Percentiles rank a stretch among this genome's conserved stretches.
Evolutionary conservation across 192 early-diverging fungal species (phyloP).

Genomic region (Backusella australiensis): DNA sequence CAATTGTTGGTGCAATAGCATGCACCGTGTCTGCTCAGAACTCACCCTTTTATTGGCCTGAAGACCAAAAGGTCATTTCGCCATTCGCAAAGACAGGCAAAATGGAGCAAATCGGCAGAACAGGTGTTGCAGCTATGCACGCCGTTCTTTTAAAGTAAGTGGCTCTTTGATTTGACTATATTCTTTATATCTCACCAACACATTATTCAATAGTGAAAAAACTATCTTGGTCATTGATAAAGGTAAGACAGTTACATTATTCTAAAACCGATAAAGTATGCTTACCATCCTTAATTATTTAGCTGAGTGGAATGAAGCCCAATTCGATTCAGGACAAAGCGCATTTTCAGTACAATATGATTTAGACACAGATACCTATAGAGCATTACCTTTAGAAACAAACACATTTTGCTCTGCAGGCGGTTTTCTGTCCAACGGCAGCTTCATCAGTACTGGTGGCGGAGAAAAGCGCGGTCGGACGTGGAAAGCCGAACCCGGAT

Average conservation of each 20-base stretch:
- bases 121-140: constrained; percentile 54
- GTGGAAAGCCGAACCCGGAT: constrained; percentile 37
- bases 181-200: background rate
- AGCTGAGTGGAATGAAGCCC: constrained; percentile 51
- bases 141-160: constrained; percentile 40
- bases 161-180: background rate
- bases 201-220: constrained; percentile 23
- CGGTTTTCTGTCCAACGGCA: constrained; percentile 53
- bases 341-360: constrained; percentile 50
- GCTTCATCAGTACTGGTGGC: constrained; percentile 52
- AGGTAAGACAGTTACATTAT: constrained; percentile 24
- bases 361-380: constrained; percentile 40
- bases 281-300: background rate
- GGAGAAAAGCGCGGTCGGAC: constrained; percentile 40
- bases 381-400: constrained; percentile 45
- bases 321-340: constrained; percentile 39
- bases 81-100: constrained; percentile 21
- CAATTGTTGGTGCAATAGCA: constrained; percentile 9
- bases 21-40: background rate
- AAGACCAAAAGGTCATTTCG: constrained; percentile 13
- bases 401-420: constrained; percentile 61
- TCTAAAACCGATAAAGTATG: background rate
- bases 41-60: constrained; percentile 25
- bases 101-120: constrained; percentile 34
- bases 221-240: constrained; percentile 53